Conservation (phyloP, 305 asterid species). For the Petunia hybrid region DNA sequence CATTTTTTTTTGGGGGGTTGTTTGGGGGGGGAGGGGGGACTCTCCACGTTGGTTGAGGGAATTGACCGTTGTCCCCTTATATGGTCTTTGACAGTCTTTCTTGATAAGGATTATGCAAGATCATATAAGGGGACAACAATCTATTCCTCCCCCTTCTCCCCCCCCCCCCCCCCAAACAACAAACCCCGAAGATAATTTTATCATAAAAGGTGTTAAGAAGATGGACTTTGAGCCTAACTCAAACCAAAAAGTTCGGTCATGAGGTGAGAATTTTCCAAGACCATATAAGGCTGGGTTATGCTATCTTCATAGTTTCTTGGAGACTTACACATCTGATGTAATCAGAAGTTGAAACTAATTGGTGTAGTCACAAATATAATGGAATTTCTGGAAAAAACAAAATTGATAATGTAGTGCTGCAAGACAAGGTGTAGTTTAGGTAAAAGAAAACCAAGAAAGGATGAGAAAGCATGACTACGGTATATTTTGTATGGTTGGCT, state of each 20-base stretch:
- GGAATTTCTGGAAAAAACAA: neutral
- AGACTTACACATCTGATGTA: neutral
- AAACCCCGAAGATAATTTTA: no score
- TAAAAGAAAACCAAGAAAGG: neutral
- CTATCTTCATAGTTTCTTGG: neutral
- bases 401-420: conserved; percentile 5
- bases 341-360: conserved; percentile 5
- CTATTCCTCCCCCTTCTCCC: no score
- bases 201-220: no score
- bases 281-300: neutral
- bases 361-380: conserved; percentile 3
- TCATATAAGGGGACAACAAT: no score
- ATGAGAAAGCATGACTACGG: neutral
- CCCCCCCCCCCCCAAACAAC: no score
- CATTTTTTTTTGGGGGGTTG: no score
- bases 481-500: conserved; percentile 21
- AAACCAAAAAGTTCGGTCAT: no score
- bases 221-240: no score
- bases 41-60: neutral
- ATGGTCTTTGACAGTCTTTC: neutral
- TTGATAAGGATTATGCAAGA: no score
- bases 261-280: no score
- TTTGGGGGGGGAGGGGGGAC: neutral
- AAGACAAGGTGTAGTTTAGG: conserved; percentile 7
- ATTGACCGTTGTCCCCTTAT: neutral